phyloP scores from a whole-genome alignment of 768 basidiomycete species.

The Asterophora lycoperdoides region DNA sequence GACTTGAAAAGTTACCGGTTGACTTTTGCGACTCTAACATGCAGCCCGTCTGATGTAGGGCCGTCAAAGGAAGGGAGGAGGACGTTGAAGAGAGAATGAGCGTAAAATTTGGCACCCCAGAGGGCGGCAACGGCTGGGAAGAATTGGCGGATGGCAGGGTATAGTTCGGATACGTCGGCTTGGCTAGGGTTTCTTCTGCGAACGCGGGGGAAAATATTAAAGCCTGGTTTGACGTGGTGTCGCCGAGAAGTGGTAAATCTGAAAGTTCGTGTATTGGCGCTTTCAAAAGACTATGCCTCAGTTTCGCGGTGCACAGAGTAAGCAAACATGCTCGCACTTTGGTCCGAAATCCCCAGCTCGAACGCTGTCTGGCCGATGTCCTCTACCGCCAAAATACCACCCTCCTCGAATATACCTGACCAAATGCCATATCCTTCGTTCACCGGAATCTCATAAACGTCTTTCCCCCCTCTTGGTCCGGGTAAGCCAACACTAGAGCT shows the following conservation, averaged over 20 bases:
- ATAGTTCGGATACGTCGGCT: constrained; percentile 70
- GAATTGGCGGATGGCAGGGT: constrained; percentile 59
- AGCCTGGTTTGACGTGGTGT: constrained; percentile 70
- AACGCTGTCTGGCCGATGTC: constrained; percentile 39
- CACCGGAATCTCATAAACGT: constrained; percentile 46
- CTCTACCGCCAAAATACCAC: constrained; percentile 51
- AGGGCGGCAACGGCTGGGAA: constrained; percentile 37
- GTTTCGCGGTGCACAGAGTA: neutral
- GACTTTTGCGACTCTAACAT: constrained; percentile 41
- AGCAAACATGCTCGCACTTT: constrained; percentile 23
- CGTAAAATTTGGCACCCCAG: constrained; percentile 45
- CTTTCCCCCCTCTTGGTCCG: constrained; percentile 31
- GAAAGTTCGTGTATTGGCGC: constrained; percentile 44
- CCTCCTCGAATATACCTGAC: constrained; percentile 40
- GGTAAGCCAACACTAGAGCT: constrained; percentile 33
- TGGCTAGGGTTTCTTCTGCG: constrained; percentile 20
- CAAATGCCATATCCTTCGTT: constrained; percentile 48
- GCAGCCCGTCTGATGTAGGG: constrained; percentile 56
- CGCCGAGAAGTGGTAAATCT: constrained; percentile 57
- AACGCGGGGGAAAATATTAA: constrained; percentile 67
- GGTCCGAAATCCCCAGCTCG: constrained; percentile 54
- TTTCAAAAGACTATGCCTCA: constrained; percentile 16
- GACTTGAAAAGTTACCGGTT: constrained; percentile 35
- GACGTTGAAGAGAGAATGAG: constrained; percentile 54
- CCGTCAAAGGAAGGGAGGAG: constrained; percentile 29